These are phyloP conservation scores for Daldinia sp. DNA, from an alignment of 2,329 filamentous ascomycete genomes.

Conservation along the genomic window DNA sequence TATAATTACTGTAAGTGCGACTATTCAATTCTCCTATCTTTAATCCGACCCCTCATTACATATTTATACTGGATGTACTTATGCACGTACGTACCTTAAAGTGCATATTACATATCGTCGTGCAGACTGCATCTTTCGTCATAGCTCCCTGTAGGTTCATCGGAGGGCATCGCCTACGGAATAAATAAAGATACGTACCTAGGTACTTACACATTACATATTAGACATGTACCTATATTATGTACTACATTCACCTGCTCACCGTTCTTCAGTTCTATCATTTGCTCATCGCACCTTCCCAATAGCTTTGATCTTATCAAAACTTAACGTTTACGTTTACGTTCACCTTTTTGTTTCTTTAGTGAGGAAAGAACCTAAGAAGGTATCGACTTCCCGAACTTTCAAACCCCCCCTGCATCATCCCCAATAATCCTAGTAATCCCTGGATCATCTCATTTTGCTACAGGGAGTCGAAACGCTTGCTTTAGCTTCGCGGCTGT, in stretches of 20 bases:
- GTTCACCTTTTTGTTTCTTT: background rate
- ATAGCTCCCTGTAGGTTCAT: conserved; percentile 20
- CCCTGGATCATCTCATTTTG: conserved; percentile 31
- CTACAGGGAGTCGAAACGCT: conserved; percentile 35
- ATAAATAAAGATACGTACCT: conserved; percentile 2
- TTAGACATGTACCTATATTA: background rate
- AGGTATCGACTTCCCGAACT: conserved; percentile 1
- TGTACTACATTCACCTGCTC: conserved; percentile 9
- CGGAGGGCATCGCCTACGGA: background rate
- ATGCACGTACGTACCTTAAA: background rate
- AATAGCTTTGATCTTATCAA: background rate
- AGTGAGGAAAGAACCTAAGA: conserved; percentile 10
- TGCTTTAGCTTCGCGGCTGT: conserved; percentile 31
- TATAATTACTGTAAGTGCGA: conserved; percentile 10
- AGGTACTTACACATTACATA: background rate
- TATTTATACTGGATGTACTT: background rate
- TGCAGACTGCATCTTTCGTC: conserved; percentile 30
- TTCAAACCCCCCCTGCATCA: conserved; percentile 23
- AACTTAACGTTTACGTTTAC: background rate
- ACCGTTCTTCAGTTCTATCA: conserved; percentile 10
- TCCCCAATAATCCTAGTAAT: conserved; percentile 7
- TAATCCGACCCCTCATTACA: background rate
- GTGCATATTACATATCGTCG: background rate
- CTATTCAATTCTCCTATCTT: background rate
- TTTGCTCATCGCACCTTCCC: background rate